phyloP scores from a whole-genome alignment of 2,329 filamentous ascomycete species.

The Xylaria hypoxylon region DNA sequence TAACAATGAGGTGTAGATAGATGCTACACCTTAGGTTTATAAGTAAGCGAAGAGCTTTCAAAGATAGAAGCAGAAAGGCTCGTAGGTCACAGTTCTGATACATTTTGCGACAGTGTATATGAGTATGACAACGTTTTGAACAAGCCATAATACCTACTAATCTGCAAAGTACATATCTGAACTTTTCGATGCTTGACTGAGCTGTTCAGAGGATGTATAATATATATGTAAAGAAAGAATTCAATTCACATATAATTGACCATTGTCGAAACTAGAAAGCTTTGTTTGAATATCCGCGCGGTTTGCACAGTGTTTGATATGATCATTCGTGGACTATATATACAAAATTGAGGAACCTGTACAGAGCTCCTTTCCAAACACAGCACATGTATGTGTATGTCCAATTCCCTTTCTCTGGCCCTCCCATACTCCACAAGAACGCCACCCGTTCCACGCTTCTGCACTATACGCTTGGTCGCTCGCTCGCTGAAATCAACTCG shows the following conservation, averaged over 20 bases:
- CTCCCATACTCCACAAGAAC: conserved; percentile 24
- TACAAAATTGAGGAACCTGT: conserved; percentile 25
- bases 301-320: conserved; percentile 18
- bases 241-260: neutral
- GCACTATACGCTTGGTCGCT: conserved; percentile 20
- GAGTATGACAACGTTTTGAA: too few species aligned
- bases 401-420: neutral
- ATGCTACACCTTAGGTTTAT: too few species aligned
- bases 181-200: too few species aligned
- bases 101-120: too few species aligned
- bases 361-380: conserved; percentile 14
- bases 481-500: conserved; percentile 30
- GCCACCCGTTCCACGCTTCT: conserved; percentile 23
- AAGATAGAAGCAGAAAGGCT: too few species aligned
- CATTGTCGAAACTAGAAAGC: neutral
- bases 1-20: too few species aligned
- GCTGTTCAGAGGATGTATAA: too few species aligned
- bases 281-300: conserved; percentile 23
- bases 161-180: too few species aligned
- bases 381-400: conserved; percentile 18
- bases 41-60: too few species aligned
- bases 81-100: too few species aligned
- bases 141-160: too few species aligned
- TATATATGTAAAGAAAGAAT: too few species aligned
- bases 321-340: conserved; percentile 35